Evolutionary conservation across 169 alveolate genomes (phyloP), one percentile per base, ranked within the genome.

Genomic region (Cryptosporidium tyzzeri): DNA sequence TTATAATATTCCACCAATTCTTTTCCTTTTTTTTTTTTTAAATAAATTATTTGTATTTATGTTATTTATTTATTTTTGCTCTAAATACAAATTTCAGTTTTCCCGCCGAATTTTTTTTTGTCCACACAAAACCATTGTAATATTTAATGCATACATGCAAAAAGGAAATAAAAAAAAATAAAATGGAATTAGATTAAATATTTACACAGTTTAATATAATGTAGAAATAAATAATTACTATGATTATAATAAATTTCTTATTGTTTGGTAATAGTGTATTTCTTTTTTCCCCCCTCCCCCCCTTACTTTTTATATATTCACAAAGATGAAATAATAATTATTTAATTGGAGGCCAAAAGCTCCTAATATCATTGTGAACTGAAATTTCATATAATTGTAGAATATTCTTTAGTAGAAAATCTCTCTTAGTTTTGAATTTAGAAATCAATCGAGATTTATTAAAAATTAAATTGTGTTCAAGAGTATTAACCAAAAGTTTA

Each of bases 101-200:
- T 69, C 45, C 86, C 86, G 86, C 86, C 70, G 21, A 65, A 65
- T 55, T n/a, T 31, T 73, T 73, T 51, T 37, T 73, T 73, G 86
- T 73, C 86, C 86, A 73, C 86, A 73, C 86, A 73, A 71, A 39
- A 55, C 71, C 59, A 18, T 55, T 31, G 86, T 50, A 51, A 73
- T 59, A 55, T 55, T 21, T 23, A 73, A 53, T 73, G 86, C 86
- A 73, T 73, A 73, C 70, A 73, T 73, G 84, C 84, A 69, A 69
- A 69, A 69, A 2, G 44, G n/a, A 2, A 59, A 45, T 21, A 41
- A 21, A 37, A 23, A 23, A 41, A 21, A 69, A 26, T 39, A 26
- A 9, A n/a, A 6, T 35, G 8, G 2, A n/a, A 65, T 5, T 35
- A 65, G 33, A 48, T 48, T 3, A 14, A 48, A 48, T 16, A 48